phyloP scores from a whole-genome alignment of 2,329 filamentous ascomycete genomes.

The Rhinocladiella mackenziei region DNA sequence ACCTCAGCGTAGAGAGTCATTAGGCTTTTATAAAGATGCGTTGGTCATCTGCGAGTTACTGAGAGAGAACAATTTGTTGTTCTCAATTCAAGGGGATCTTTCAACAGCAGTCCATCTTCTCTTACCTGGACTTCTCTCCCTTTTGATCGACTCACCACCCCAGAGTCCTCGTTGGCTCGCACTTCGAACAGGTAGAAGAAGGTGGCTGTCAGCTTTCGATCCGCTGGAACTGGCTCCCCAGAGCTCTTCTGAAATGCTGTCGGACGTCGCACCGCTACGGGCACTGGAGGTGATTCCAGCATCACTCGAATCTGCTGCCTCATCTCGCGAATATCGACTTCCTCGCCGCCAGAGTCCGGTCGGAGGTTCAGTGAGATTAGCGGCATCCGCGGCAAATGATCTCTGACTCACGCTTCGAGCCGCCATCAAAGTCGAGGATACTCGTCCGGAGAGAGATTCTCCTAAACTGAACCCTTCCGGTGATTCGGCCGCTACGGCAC shows the following conservation, averaged over 20 bases:
- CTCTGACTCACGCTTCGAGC: constrained; percentile 21
- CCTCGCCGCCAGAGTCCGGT: constrained; percentile 23
- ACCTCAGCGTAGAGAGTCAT: too few species aligned
- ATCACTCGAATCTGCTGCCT: constrained; percentile 21
- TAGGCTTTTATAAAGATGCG: background rate
- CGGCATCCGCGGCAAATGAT: constrained; percentile 12
- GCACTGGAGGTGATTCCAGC: constrained; percentile 14
- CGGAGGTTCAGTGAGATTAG: constrained; percentile 5
- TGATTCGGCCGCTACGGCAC: constrained; percentile 23
- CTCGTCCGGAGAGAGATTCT: constrained; percentile 16
- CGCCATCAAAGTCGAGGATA: constrained; percentile 5
- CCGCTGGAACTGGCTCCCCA: constrained; percentile 2
- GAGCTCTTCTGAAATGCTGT: constrained; percentile 13
- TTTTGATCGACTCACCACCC: constrained; percentile 19
- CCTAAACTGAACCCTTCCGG: constrained; percentile 28
- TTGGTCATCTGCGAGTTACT: too few species aligned
- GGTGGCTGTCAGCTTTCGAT: constrained; percentile 1
- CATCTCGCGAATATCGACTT: constrained; percentile 22
- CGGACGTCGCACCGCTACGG: constrained; percentile 5
- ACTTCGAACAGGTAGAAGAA: constrained; percentile 20
- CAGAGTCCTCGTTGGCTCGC: constrained; percentile 26
- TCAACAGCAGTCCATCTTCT: constrained; percentile 27
- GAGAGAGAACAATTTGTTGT: background rate
- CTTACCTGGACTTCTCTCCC: constrained; percentile 24
- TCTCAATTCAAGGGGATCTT: constrained; percentile 12